A percentile compares a stretch with the other conserved stretches of the same genome.
These are phyloP conservation scores for Hymenoscyphus repandus DNA, from an alignment of 2,329 filamentous ascomycete genomes.

Conservation along the genomic window DNA sequence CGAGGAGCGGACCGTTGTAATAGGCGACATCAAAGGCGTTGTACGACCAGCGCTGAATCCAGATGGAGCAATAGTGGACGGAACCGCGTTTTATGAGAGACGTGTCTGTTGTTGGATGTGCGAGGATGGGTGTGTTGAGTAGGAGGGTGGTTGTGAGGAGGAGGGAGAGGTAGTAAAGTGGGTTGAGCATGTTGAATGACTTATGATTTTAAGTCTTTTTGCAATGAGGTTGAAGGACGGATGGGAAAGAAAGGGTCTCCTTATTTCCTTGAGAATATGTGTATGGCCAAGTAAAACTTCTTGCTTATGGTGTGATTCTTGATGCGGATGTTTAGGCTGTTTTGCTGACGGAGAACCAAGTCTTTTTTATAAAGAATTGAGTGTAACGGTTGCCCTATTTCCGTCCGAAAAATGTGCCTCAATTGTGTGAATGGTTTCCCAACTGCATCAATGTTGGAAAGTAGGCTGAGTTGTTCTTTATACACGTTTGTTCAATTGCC, in stretches of 20 bases:
- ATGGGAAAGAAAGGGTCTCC: not conserved
- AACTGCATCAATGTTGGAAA: no score
- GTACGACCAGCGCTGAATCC: slow-evolving; percentile 12
- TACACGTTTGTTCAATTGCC: not conserved
- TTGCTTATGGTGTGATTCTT: not conserved
- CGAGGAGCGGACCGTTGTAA: slow-evolving; percentile 1
- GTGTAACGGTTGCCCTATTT: not conserved
- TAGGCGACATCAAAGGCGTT: slow-evolving; percentile 13
- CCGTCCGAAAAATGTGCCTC: not conserved
- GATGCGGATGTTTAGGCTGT: not conserved
- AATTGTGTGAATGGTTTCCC: no score
- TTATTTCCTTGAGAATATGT: not conserved
- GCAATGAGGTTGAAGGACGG: not conserved
- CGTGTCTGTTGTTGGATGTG: not conserved
- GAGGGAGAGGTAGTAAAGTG: not conserved
- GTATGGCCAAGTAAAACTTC: not conserved
- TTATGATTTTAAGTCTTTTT: not conserved
- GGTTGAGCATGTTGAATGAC: slow-evolving; percentile 1
- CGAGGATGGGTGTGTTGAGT: not conserved
- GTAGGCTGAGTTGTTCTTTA: no score
- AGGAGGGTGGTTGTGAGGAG: slow-evolving; percentile 2
- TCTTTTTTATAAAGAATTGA: not conserved
- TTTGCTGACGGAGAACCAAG: not conserved
- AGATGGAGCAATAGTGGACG: slow-evolving; percentile 11
- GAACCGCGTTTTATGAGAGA: not conserved